A percentile compares a stretch with the other conserved stretches of the same genome.
phyloP scores from a whole-genome alignment of 768 basidiomycete species.

The Leccinum boreale region DNA sequence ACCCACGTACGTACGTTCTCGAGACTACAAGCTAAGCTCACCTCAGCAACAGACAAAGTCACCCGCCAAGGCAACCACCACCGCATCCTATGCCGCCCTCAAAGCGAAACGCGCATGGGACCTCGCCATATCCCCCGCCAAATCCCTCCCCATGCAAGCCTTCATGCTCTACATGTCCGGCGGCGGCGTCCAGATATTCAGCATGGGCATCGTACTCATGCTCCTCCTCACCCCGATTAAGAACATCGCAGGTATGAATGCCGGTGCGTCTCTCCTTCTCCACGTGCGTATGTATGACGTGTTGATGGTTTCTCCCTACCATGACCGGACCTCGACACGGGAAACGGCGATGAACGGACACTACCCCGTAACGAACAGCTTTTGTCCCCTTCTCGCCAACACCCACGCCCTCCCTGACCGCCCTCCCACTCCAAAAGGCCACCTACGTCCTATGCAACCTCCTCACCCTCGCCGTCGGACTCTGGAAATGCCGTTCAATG shows the following conservation, averaged over 20 bases:
- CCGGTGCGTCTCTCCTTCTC: constrained; percentile 46
- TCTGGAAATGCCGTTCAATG: constrained; percentile 95
- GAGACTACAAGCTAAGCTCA: no score
- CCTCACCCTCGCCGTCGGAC: constrained; percentile 74
- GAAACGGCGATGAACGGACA: neutral
- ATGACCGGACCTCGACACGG: neutral
- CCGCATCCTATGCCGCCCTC: constrained; percentile 58
- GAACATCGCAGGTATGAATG: constrained; percentile 74
- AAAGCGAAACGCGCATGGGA: constrained; percentile 86
- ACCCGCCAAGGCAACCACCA: constrained; percentile 33
- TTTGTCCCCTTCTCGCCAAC: constrained; percentile 67
- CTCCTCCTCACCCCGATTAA: constrained; percentile 83
- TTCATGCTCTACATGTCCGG: constrained; percentile 99
- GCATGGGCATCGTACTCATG: constrained; percentile 96
- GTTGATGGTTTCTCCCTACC: neutral
- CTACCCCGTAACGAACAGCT: constrained; percentile 39
- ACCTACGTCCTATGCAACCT: constrained; percentile 72
- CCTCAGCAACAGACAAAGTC: constrained; percentile 39
- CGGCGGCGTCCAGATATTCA: constrained; percentile 92
- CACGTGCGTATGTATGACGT: neutral
- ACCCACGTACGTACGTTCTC: constrained; percentile 17
- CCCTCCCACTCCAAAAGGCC: constrained; percentile 67
- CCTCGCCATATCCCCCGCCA: constrained; percentile 78
- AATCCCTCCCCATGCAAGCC: constrained; percentile 93
- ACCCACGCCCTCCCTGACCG: constrained; percentile 40